These are phyloP conservation scores for Chaetoceros muelleri DNA, from an alignment of 108 stramenopile species.

Conservation along the genomic window DNA sequence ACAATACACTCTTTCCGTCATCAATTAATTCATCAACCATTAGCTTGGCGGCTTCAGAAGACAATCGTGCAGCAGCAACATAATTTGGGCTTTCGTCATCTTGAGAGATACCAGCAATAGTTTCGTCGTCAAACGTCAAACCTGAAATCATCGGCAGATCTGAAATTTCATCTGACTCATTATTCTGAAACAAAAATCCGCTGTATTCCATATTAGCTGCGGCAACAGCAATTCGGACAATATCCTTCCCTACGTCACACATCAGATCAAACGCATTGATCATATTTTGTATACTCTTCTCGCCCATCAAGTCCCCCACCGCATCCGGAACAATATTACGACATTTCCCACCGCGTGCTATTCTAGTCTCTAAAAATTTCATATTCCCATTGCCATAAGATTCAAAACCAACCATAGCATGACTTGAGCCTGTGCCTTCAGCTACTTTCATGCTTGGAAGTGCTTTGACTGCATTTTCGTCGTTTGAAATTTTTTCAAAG, in stretches of 20 bases:
- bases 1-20: constrained; percentile 32
- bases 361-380: constrained; percentile 69
- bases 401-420: constrained; percentile 62
- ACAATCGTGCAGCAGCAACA: constrained; percentile 17
- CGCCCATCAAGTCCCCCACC: constrained; percentile 30
- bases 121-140: constrained; percentile 18
- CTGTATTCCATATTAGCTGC: constrained; percentile 45
- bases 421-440: constrained; percentile 43
- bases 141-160: constrained; percentile 22
- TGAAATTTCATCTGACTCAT: constrained; percentile 9
- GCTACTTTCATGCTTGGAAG: constrained; percentile 42
- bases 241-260: constrained; percentile 51
- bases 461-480: not conserved
- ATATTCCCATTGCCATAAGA: constrained; percentile 45
- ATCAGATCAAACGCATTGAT: constrained; percentile 44
- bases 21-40: constrained; percentile 61
- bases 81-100: constrained; percentile 9
- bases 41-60: constrained; percentile 35
- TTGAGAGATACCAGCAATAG: constrained; percentile 19
- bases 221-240: constrained; percentile 57
- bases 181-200: constrained; percentile 13
- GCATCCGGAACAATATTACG: constrained; percentile 43
- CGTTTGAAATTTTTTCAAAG: constrained; percentile 26
- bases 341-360: constrained; percentile 22
- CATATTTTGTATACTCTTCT: constrained; percentile 29